Evolutionary conservation across 257 asterid genomes (phyloP).

Genomic region (Solanum chilense): DNA sequence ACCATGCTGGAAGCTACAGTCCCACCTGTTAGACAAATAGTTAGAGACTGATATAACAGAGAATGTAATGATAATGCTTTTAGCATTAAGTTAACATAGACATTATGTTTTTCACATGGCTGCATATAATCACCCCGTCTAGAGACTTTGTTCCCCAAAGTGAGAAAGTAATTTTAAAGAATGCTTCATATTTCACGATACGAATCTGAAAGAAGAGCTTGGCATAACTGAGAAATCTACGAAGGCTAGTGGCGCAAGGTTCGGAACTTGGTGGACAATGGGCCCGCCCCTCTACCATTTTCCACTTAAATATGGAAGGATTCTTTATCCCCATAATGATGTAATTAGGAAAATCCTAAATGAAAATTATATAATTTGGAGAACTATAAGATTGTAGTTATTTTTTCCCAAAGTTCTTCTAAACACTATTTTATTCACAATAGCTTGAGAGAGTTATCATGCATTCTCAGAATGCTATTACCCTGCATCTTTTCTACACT

Average conservation of each 20-base stretch:
- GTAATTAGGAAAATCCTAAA: background rate
- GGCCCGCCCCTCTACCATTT: background rate
- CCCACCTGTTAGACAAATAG: slow-evolving; percentile 58
- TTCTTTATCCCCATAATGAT: background rate
- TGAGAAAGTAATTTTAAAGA: background rate
- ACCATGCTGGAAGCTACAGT: slow-evolving; percentile 85
- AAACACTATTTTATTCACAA: background rate
- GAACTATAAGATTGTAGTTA: background rate
- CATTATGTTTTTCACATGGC: background rate
- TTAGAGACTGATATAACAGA: background rate
- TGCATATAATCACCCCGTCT: background rate
- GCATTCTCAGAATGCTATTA: background rate
- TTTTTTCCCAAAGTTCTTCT: background rate
- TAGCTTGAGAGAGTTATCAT: background rate
- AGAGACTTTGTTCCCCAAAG: background rate
- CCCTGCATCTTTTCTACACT: background rate
- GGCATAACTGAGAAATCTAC: background rate
- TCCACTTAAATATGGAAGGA: background rate
- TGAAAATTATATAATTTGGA: background rate
- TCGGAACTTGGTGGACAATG: background rate
- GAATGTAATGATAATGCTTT: background rate
- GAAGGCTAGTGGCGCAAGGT: background rate
- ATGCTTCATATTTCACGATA: background rate
- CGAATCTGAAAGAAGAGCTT: background rate
- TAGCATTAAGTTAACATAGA: background rate